Conservation (phyloP, 2,329 filamentous ascomycete species). For the Paracamarosporium sp. region DNA sequence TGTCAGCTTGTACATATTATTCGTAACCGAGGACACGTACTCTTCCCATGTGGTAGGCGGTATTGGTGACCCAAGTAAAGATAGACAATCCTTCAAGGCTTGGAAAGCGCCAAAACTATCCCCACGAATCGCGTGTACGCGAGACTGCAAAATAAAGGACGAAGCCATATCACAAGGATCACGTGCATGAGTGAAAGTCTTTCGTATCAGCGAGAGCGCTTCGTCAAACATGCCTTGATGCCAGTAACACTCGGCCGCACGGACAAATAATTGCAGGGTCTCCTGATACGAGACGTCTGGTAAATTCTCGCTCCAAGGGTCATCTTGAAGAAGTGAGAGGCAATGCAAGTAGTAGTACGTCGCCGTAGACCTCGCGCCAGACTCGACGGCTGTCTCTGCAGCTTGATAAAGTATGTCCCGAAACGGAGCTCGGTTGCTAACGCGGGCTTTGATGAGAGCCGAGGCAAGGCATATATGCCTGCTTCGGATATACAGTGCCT, state of each 20-base stretch:
- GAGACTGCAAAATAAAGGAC: constrained; percentile 82
- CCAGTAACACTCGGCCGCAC: constrained; percentile 82
- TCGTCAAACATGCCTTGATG: constrained; percentile 75
- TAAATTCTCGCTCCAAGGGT: constrained; percentile 74
- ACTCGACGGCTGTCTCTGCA: constrained; percentile 79
- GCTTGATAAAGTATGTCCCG: constrained; percentile 80
- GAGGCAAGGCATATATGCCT: constrained; percentile 82
- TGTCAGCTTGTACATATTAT: background rate
- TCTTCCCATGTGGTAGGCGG: constrained; percentile 65
- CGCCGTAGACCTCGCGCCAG: constrained; percentile 81
- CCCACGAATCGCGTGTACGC: constrained; percentile 77
- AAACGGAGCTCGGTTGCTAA: constrained; percentile 69
- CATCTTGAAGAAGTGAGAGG: constrained; percentile 76
- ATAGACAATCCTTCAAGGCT: constrained; percentile 73
- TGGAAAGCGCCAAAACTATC: constrained; percentile 73
- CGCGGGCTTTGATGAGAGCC: constrained; percentile 73
- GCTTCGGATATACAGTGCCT: constrained; percentile 72
- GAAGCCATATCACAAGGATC: constrained; percentile 81
- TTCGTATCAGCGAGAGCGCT: constrained; percentile 71
- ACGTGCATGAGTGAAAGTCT: constrained; percentile 73
- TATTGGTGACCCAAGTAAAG: constrained; percentile 69
- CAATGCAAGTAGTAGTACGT: constrained; percentile 82
- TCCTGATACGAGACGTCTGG: constrained; percentile 85
- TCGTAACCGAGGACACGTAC: background rate
- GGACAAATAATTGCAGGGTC: constrained; percentile 73